Conservation (phyloP, 2,329 filamentous ascomycete genomes). For the Trichoderma asperellum region DNA sequence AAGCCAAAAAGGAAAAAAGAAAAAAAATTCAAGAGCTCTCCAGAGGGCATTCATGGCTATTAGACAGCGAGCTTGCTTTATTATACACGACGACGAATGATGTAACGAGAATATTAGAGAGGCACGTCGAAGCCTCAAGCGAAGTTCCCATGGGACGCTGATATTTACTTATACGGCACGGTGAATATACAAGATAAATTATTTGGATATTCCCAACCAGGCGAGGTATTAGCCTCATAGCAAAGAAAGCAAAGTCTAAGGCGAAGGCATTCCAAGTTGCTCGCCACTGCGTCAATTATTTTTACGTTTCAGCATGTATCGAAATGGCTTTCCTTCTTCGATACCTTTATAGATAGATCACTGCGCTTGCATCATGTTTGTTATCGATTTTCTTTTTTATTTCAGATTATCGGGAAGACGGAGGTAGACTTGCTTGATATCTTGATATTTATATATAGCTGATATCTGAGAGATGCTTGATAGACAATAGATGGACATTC, state of each 20-base stretch:
- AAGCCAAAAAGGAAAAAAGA: neutral
- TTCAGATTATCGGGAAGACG: slow-evolving; percentile 9
- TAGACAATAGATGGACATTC: slow-evolving; percentile 23
- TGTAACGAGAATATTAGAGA: slow-evolving; percentile 24
- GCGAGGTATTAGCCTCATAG: neutral
- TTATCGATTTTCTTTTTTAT: neutral
- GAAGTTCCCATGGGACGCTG: neutral
- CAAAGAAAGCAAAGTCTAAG: slow-evolving; percentile 21
- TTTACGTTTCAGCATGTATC: slow-evolving; percentile 17
- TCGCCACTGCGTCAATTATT: slow-evolving; percentile 27
- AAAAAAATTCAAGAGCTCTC: neutral
- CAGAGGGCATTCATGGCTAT: neutral
- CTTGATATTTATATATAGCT: neutral
- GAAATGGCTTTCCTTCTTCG: slow-evolving; percentile 28
- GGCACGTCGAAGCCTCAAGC: slow-evolving; percentile 16
- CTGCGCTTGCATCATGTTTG: slow-evolving; percentile 27
- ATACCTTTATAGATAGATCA: slow-evolving; percentile 29
- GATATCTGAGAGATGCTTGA: slow-evolving; percentile 1
- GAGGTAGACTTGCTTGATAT: slow-evolving; percentile 12
- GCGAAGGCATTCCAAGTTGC: slow-evolving; percentile 22
- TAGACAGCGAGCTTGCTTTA: slow-evolving; percentile 1
- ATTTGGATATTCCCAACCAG: neutral
- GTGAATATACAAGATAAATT: neutral
- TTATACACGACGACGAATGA: slow-evolving; percentile 21
- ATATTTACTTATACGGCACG: slow-evolving; percentile 14